Evolutionary conservation across 805 yeast genomes (phyloP).

Genomic region (Metschnikowia sp.): DNA sequence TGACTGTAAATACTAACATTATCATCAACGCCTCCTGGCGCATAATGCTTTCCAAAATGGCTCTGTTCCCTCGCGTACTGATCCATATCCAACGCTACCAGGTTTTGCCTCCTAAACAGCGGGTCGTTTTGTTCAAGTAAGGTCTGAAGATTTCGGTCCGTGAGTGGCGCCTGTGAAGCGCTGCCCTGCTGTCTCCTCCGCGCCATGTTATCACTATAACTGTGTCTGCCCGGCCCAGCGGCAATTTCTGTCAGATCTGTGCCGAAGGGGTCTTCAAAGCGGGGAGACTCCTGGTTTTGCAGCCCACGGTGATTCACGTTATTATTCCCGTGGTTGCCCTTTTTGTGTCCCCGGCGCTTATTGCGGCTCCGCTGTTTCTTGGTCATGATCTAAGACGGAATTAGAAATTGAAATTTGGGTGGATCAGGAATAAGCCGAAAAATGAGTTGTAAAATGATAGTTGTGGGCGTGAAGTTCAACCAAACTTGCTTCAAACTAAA

Average conservation of each 20-base stretch:
- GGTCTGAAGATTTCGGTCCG: slow-evolving; percentile 35
- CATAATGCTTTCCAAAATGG: slow-evolving; percentile 10
- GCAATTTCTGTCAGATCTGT: too few species aligned
- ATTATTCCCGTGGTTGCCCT: background rate
- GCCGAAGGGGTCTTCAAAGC: too few species aligned
- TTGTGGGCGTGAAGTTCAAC: too few species aligned
- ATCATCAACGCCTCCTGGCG: slow-evolving; percentile 9
- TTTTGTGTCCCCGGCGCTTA: slow-evolving; percentile 10
- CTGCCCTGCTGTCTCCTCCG: slow-evolving; percentile 1
- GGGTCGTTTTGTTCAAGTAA: slow-evolving; percentile 19
- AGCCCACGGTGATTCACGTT: background rate
- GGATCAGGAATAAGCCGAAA: too few species aligned
- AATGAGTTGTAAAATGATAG: too few species aligned
- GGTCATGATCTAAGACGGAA: slow-evolving; percentile 4
- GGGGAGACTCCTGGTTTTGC: background rate
- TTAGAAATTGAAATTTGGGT: too few species aligned
- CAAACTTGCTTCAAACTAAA: too few species aligned
- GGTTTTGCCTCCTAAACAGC: slow-evolving; percentile 15
- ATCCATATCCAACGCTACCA: slow-evolving; percentile 41
- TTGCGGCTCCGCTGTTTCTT: slow-evolving; percentile 11
- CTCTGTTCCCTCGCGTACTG: slow-evolving; percentile 31
- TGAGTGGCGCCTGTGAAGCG: slow-evolving; percentile 28
- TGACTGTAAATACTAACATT: slow-evolving; percentile 9
- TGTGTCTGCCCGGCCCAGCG: background rate
- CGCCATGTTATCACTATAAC: slow-evolving; percentile 1